Evolutionary conservation across 768 basidiomycete genomes (phyloP).

Genomic region (Solioccasus polychromus): DNA sequence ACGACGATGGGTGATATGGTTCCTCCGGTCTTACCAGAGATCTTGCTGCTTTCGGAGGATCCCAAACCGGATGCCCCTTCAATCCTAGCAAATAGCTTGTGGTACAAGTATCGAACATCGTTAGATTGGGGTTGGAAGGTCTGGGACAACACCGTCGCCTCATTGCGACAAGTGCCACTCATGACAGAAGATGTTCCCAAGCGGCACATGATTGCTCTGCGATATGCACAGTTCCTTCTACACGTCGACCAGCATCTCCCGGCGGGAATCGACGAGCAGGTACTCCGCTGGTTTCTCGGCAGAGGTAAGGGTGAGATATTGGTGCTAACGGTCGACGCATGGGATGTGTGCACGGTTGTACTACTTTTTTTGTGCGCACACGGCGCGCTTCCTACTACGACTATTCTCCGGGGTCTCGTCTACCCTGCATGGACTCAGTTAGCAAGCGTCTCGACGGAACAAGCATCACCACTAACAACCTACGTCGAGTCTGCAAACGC

Average conservation of each 20-base stretch:
- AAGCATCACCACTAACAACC: slow-evolving; percentile 41
- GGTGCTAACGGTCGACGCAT: slow-evolving; percentile 56
- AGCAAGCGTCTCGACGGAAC: slow-evolving; percentile 39
- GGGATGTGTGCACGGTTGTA: slow-evolving; percentile 63
- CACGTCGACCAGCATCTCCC: slow-evolving; percentile 79
- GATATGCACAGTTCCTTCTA: slow-evolving; percentile 69
- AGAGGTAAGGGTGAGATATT: slow-evolving; percentile 63
- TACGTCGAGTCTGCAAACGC: slow-evolving; percentile 63
- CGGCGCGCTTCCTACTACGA: slow-evolving; percentile 69
- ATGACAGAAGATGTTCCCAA: slow-evolving; percentile 48
- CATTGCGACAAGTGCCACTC: slow-evolving; percentile 63
- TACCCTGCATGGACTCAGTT: slow-evolving; percentile 73
- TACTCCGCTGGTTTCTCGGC: slow-evolving; percentile 70
- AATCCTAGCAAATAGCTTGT: slow-evolving; percentile 69
- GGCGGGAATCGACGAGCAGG: slow-evolving; percentile 64
- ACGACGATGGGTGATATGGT: slow-evolving; percentile 33
- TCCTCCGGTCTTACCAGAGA: slow-evolving; percentile 52
- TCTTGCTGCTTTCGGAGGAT: slow-evolving; percentile 62
- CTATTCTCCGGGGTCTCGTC: slow-evolving; percentile 69
- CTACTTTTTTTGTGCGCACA: slow-evolving; percentile 62
- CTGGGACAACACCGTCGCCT: slow-evolving; percentile 80
- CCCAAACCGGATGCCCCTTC: slow-evolving; percentile 59
- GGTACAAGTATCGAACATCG: slow-evolving; percentile 79
- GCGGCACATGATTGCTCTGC: slow-evolving; percentile 52
- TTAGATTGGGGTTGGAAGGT: slow-evolving; percentile 77